Base-by-base conservation (phyloP, 495 filamentous ascomycete genomes). In the Penicillium goetzii region DNA sequence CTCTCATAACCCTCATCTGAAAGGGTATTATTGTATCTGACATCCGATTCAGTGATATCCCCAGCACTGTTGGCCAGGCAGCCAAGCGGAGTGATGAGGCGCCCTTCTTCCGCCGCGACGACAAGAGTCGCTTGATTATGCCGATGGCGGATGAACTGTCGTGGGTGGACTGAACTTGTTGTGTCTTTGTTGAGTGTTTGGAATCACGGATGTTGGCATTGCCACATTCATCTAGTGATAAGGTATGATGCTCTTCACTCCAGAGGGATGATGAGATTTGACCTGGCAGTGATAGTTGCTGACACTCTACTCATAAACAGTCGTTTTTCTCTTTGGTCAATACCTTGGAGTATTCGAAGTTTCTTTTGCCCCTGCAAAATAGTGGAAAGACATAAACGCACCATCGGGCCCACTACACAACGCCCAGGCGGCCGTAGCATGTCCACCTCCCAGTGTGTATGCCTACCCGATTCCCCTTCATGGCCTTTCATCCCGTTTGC, bases 1-100 rank as follows among this genome's bases (percentile, higher is more conserved):
- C 32, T 17, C 40, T 51, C 9, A 23, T 43, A 6, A 45, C 4
- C 49, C 21, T 25, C 15, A 9, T 21, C 15, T 47, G 55, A 32
- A 12, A 50, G 33, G 15, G 34, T 0, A 2, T 17, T n/a, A 9
- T 45, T 2, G 32, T 64, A 43, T 56, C 67, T 68, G n/a, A 68
- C 58, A 12, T 41, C 0, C 2, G 12, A 49, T 15, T 2, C 38
- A 86, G 83, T 51, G 70, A 84, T 58, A 56, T 88, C n/a, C 36
- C 75, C 14, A 60, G 66, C 41, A 78, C 83, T 25, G 66, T 88
- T 34, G 56, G 57, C 25, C 68, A 52, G 25, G 66, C 66, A 21
- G 63, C 58, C 33, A 43, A 41, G 28, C n/a, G 8, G 23, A 45
- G 58, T n/a, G 53, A 63, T 21, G 5, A 36, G 3, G 34, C 61